Conservation (phyloP, 2,329 filamentous ascomycete species). For the Lizonia empirigonia region DNA sequence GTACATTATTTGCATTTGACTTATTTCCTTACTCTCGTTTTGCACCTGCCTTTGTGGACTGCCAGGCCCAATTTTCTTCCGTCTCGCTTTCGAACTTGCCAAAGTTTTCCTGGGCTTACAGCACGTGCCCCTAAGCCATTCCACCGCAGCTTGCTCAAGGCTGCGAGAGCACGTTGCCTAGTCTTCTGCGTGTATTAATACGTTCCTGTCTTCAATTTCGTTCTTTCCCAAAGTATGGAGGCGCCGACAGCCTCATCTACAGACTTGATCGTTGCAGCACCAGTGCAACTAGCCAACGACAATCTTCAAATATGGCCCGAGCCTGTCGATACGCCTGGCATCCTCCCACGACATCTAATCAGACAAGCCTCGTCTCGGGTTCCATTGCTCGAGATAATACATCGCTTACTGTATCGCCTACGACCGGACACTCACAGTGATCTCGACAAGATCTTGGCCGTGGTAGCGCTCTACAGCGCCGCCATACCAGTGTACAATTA, state of each 20-base stretch:
- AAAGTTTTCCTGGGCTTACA: slow-evolving; percentile 10
- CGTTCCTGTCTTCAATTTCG: neutral
- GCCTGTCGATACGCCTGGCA: slow-evolving; percentile 31
- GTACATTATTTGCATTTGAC: slow-evolving; percentile 8
- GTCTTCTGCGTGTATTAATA: neutral
- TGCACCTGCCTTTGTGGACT: neutral
- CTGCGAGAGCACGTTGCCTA: neutral
- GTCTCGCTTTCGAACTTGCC: neutral
- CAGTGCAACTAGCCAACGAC: neutral
- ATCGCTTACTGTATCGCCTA: slow-evolving; percentile 32
- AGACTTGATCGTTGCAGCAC: slow-evolving; percentile 8
- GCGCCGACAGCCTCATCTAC: neutral
- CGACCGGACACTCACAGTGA: slow-evolving; percentile 21
- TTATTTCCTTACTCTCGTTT: slow-evolving; percentile 6
- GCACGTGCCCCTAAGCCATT: slow-evolving; percentile 3
- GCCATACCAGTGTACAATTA: slow-evolving; percentile 23
- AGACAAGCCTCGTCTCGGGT: slow-evolving; percentile 21
- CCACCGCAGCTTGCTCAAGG: neutral
- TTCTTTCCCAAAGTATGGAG: slow-evolving; percentile 10
- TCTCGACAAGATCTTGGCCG: slow-evolving; percentile 31
- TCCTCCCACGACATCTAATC: slow-evolving; percentile 33
- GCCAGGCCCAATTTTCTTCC: neutral
- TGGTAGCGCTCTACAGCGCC: slow-evolving; percentile 34
- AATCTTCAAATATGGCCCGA: slow-evolving; percentile 29
- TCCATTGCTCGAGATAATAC: slow-evolving; percentile 39